Conservation (phyloP, 768 basidiomycete genomes). For the Mycena vulgaris region DNA sequence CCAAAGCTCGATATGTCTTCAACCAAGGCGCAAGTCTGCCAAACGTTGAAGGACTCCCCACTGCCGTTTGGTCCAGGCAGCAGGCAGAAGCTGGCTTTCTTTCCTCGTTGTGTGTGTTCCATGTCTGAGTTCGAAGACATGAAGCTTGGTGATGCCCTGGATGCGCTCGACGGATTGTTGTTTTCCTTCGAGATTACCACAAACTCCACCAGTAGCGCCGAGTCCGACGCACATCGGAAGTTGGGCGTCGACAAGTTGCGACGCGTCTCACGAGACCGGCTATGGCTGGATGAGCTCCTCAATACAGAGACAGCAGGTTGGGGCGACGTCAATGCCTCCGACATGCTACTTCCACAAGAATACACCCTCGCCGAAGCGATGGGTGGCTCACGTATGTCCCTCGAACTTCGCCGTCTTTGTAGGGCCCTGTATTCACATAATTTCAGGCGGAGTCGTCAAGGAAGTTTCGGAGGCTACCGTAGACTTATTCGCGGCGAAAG, state of each 20-base stretch:
- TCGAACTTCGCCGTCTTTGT: background rate
- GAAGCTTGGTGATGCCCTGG: background rate
- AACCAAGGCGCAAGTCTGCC: background rate
- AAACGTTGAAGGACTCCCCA: background rate
- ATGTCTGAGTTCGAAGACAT: background rate
- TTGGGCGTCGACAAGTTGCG: background rate
- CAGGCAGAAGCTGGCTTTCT: background rate
- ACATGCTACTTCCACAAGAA: background rate
- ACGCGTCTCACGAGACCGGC: background rate
- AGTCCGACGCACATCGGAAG: background rate
- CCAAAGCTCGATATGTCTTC: background rate
- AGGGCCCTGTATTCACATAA: background rate
- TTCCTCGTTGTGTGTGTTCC: background rate
- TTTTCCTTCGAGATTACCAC: background rate
- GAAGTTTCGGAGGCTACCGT: background rate
- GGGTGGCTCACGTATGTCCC: background rate
- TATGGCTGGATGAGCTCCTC: background rate
- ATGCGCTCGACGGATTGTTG: background rate
- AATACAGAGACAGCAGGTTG: background rate
- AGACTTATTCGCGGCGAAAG: background rate
- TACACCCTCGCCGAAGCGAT: background rate
- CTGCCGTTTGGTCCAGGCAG: background rate
- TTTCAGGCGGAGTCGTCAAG: background rate
- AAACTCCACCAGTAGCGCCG: background rate
- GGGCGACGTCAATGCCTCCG: background rate